Conservation (phyloP, 2,329 filamentous ascomycete genomes). For the Phialophora expanda region DNA sequence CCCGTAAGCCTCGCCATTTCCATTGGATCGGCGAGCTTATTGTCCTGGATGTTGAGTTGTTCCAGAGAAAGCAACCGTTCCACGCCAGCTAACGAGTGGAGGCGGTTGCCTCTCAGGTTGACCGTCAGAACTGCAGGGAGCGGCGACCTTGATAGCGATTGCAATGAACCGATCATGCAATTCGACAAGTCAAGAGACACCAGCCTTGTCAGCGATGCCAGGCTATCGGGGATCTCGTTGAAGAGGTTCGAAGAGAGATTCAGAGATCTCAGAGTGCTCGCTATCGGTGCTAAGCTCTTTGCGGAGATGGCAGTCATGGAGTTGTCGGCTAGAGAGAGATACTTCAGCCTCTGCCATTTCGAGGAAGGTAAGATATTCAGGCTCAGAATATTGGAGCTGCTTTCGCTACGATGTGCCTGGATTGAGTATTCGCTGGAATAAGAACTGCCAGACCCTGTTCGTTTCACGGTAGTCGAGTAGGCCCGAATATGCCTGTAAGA, state of each 20-base stretch:
- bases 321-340: conserved; percentile 91
- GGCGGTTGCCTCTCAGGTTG: conserved; percentile 86
- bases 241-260: conserved; percentile 94
- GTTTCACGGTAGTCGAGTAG: conserved; percentile 73
- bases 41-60: conserved; percentile 87
- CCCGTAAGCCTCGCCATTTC: conserved; percentile 88
- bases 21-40: conserved; percentile 84
- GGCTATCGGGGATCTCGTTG: conserved; percentile 88
- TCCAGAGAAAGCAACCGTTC: conserved; percentile 88
- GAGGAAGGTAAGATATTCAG: conserved; percentile 75
- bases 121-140: conserved; percentile 91
- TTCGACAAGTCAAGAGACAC: conserved; percentile 91
- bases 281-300: conserved; percentile 77
- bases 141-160: conserved; percentile 82
- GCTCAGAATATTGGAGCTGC: conserved; percentile 76
- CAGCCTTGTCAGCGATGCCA: conserved; percentile 84
- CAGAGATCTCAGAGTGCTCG: conserved; percentile 86
- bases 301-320: conserved; percentile 79
- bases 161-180: conserved; percentile 95
- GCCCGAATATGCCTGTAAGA: conserved; percentile 68
- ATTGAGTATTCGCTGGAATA: conserved; percentile 71
- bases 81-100: conserved; percentile 85
- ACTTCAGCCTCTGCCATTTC: conserved; percentile 94
- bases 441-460: conserved; percentile 91
- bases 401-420: conserved; percentile 61